Evolutionary conservation across 495 filamentous ascomycete genomes (phyloP).

Genomic region (Hypoxylon perforatum): DNA sequence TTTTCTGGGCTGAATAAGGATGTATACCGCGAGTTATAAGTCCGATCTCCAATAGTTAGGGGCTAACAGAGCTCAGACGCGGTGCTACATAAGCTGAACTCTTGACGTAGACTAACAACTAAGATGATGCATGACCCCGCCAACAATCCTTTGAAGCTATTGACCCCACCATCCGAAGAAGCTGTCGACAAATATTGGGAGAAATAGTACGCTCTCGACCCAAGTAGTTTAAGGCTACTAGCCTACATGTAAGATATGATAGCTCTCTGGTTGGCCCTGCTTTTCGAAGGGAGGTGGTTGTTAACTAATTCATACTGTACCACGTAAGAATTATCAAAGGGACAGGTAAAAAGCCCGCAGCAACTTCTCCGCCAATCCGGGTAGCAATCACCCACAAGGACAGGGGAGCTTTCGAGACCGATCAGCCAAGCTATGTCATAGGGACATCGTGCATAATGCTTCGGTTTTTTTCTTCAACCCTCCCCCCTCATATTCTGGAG

Average conservation of each 20-base stretch:
- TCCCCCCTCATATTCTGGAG: slow-evolving; percentile 5
- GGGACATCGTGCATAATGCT: slow-evolving; percentile 18
- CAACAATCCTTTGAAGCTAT: slow-evolving; percentile 29
- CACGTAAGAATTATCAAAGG: slow-evolving; percentile 32
- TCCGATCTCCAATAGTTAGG: slow-evolving; percentile 8
- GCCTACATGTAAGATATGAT: background rate
- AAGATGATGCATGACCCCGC: slow-evolving; percentile 28
- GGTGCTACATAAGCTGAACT: slow-evolving; percentile 18
- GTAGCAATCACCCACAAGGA: background rate
- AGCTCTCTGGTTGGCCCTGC: slow-evolving; percentile 10
- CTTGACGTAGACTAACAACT: slow-evolving; percentile 38
- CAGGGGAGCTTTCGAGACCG: slow-evolving; percentile 12
- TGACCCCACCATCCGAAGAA: slow-evolving; percentile 30
- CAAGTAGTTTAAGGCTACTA: background rate
- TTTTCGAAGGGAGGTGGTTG: background rate
- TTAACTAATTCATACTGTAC: slow-evolving; percentile 1
- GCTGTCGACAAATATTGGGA: slow-evolving; percentile 11
- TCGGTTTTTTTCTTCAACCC: slow-evolving; percentile 10
- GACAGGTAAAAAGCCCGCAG: slow-evolving; percentile 9
- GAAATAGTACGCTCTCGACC: slow-evolving; percentile 1
- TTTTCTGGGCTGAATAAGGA: background rate
- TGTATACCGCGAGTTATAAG: background rate
- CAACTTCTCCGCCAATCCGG: slow-evolving; percentile 12
- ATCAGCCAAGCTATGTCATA: slow-evolving; percentile 35
- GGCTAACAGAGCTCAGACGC: slow-evolving; percentile 7